Evolutionary conservation across 1,139 yeast species (phyloP), one percentile per base, ranked within the genome.

Genomic region (Candida dubliniensis): DNA sequence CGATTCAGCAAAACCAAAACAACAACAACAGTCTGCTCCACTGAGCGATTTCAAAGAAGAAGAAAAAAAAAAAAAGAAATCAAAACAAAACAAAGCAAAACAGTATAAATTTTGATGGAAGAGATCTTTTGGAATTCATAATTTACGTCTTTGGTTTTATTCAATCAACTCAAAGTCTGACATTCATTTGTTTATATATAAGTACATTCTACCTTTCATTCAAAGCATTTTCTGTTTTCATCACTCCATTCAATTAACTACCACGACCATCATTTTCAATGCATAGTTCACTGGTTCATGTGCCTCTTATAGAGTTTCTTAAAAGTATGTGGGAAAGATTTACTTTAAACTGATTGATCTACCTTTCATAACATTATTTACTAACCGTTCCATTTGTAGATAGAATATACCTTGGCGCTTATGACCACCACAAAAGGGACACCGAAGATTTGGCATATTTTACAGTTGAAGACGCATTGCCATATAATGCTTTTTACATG

Each of bases 401-500:
- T 56, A 84, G 96, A 45, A 86, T 91, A 36, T 93, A 93, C 59
- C 79, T 93, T 8, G 98, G 96, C 11, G 95, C 96, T 6, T 90
- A 82, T 60, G 96, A 90, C 61, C 69, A 77, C 49, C 69, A 81
- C 8, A 99, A 99, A 1, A 72, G 74, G 44, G 95, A 88, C 60
- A 85, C 93, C 0, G 79, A 76, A 23, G 85, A 84, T 36, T 69
- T 84, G 38, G 96, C 88, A 1, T 87, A 86, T 64, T 91, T 93
- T 67, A 89, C 98, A 0, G 87, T 93, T 3, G 99, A 93, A 59
- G 96, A 91, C 55, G 82, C 91, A 0, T 76, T 93, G 41, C 95
- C 95, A 5, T 93, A 93, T 64, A 93, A 93, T 61, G 77, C 96
- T 11, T 93, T 93, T 69, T 96, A 93, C 63, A 77, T 91, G 53